Percentiles rank a stretch among this genome's conserved stretches.
Evolutionary conservation across 2,329 filamentous ascomycete genomes (phyloP).

Genomic region (Botrytis paeoniae): DNA sequence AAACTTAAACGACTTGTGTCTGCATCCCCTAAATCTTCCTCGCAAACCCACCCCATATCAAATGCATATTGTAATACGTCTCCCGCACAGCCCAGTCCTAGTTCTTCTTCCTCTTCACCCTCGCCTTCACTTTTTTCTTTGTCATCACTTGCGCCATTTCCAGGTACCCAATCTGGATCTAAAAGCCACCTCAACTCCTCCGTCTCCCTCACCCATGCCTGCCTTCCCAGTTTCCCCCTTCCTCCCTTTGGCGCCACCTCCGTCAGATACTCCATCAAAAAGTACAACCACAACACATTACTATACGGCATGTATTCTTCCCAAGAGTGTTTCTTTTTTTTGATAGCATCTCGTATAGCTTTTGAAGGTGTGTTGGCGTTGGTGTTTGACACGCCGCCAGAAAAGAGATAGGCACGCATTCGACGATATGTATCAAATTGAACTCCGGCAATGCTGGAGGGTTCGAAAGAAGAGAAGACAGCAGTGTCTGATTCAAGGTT

Average conservation of each 20-base stretch:
- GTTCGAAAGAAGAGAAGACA: conserved; percentile 55
- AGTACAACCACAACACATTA: conserved; percentile 64
- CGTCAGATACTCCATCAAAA: conserved; percentile 17
- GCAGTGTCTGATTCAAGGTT: conserved; percentile 59
- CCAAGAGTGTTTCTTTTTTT: conserved; percentile 44
- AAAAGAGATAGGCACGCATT: conserved; percentile 34
- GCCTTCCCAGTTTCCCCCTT: neutral
- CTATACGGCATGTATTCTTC: conserved; percentile 55
- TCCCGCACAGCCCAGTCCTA: conserved; percentile 20
- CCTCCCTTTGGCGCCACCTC: conserved; percentile 3
- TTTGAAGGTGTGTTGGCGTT: conserved; percentile 10
- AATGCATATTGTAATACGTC: conserved; percentile 28
- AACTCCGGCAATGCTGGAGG: conserved; percentile 26
- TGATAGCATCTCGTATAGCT: conserved; percentile 1
- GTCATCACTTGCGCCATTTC: neutral
- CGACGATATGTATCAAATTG: conserved; percentile 62
- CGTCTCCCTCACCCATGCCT: neutral
- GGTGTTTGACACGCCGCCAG: conserved; percentile 21
- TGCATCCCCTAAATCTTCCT: conserved; percentile 23
- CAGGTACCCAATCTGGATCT: neutral
- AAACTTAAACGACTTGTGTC: neutral
- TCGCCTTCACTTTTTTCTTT: neutral
- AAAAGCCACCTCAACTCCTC: conserved; percentile 7
- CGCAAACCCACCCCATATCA: conserved; percentile 28
- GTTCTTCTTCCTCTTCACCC: neutral